Evolutionary conservation across 1,284 basidiomycete species (phyloP).

Genomic region (Marasmius sp.): DNA sequence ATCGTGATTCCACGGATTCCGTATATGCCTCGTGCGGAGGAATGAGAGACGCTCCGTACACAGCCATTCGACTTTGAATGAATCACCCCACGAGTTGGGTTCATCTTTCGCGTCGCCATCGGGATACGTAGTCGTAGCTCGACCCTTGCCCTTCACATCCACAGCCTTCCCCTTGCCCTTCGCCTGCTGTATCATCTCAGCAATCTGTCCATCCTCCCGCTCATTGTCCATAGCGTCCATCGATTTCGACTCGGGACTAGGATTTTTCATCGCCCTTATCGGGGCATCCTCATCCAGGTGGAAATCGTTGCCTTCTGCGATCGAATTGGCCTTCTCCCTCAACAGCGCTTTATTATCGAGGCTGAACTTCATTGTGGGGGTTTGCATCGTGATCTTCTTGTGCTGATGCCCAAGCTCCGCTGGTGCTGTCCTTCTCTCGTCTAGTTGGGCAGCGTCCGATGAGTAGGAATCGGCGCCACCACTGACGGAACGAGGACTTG

Average conservation of each 20-base stretch:
- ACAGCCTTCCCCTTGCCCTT: too few relatives aligned
- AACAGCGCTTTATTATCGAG: conserved; percentile 25
- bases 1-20: conserved; percentile 93
- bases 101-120: background rate
- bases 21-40: conserved; percentile 71
- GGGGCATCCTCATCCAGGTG: conserved; percentile 45
- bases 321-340: background rate
- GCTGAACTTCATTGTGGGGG: conserved; percentile 27
- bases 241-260: background rate
- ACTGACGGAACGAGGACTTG: background rate
- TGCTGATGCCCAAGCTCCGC: conserved; percentile 45
- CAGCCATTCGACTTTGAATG: conserved; percentile 88
- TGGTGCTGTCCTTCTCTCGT: conserved; percentile 47
- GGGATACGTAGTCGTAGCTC: background rate
- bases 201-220: background rate
- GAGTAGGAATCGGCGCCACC: too few relatives aligned
- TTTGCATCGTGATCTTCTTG: conserved; percentile 28
- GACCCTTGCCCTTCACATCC: too few relatives aligned
- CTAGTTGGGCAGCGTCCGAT: background rate
- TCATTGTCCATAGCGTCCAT: background rate
- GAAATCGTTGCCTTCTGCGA: conserved; percentile 25
- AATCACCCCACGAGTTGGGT: conserved; percentile 56
- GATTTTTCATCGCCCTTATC: conserved; percentile 35
- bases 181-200: too few relatives aligned
- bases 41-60: conserved; percentile 77